phyloP scores from a whole-genome alignment of 2,329 filamentous ascomycete species.

The Hirsutella thompsonii region DNA sequence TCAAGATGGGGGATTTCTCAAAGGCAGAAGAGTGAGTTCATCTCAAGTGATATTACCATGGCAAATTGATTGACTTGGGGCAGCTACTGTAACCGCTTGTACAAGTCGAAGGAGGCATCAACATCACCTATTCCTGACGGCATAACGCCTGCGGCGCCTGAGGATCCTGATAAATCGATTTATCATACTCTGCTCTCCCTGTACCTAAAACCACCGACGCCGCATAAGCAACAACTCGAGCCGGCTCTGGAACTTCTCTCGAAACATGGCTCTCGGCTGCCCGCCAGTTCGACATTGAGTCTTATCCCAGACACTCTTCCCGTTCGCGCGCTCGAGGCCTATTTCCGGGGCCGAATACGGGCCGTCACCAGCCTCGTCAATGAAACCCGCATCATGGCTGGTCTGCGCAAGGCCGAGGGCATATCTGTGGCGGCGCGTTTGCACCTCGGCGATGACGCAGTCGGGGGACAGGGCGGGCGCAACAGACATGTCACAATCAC shows the following conservation, averaged over 20 bases:
- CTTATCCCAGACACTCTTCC: slow-evolving; percentile 74
- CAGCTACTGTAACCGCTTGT: slow-evolving; percentile 80
- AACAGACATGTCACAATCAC: slow-evolving; percentile 63
- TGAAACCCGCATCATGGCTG: slow-evolving; percentile 64
- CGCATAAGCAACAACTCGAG: slow-evolving; percentile 57
- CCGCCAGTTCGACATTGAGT: slow-evolving; percentile 72
- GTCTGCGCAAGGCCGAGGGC: slow-evolving; percentile 65
- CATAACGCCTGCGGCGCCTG: slow-evolving; percentile 20
- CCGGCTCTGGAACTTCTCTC: slow-evolving; percentile 82
- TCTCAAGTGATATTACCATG: no score
- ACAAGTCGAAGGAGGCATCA: slow-evolving; percentile 44
- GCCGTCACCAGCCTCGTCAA: slow-evolving; percentile 73
- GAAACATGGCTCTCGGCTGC: slow-evolving; percentile 81
- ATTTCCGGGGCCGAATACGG: slow-evolving; percentile 85
- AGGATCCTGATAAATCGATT: slow-evolving; percentile 58
- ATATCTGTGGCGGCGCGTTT: slow-evolving; percentile 64
- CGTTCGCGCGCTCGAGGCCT: slow-evolving; percentile 68
- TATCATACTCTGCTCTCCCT: slow-evolving; percentile 85
- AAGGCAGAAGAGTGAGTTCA: slow-evolving; percentile 80
- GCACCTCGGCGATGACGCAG: slow-evolving; percentile 55
- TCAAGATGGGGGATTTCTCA: slow-evolving; percentile 72
- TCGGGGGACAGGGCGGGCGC: slow-evolving; percentile 36
- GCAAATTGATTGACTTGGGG: no score
- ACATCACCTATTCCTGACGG: slow-evolving; percentile 19
- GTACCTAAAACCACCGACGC: slow-evolving; percentile 70